Base-by-base conservation (phyloP, 2,329 filamentous ascomycete species). In the Penicillium sp. region DNA sequence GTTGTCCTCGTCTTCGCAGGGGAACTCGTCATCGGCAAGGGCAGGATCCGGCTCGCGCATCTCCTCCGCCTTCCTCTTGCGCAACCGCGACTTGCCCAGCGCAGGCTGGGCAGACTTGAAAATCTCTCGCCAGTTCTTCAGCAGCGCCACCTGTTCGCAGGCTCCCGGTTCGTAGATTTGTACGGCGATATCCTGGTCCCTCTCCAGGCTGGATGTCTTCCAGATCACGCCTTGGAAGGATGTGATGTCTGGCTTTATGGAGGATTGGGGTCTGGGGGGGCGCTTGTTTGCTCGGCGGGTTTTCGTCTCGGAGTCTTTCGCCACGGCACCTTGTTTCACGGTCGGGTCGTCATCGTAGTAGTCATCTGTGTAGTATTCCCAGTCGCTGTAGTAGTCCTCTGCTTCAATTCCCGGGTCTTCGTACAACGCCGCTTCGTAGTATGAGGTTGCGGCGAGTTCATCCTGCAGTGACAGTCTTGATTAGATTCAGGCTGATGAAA, bases 111-210 rank as follows among this genome's bases (percentile, higher is more conserved):
- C 63, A 13, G 65, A 57, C 36, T 70, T 69, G 55, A 78, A 77
- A 2, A 75, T 58, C 50, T 77, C 72, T 18, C 74, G 67, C 74
- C 76, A 78, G 57, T 78, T 73, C 55, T 74, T 71, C 43, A 78
- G 63, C 16, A 79, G 54, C 2, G 76, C 68, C 0, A 79, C 74
- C 46, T 71, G 71, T 20, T 74, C 69, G 4, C 71, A 71, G 3
- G 70, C 61, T 4, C 74, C 74, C 0, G 70, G 70, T 25, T 72
- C 64, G 46, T 75, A 72, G 10, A 69, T 51, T 18, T 68, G 57
- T 2, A 63, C 57, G 2, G 57, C 44, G 13, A 60, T 33, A 39
- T 63, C 60, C 36, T 50, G 43, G 9, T 68, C 56, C 6, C 58
- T 57, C 4, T 66, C 62, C 46, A 66, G 53, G 5, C 55, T 55